Base-by-base conservation (phyloP, 2,329 filamentous ascomycete species). In the Aspergillus neoniger region DNA sequence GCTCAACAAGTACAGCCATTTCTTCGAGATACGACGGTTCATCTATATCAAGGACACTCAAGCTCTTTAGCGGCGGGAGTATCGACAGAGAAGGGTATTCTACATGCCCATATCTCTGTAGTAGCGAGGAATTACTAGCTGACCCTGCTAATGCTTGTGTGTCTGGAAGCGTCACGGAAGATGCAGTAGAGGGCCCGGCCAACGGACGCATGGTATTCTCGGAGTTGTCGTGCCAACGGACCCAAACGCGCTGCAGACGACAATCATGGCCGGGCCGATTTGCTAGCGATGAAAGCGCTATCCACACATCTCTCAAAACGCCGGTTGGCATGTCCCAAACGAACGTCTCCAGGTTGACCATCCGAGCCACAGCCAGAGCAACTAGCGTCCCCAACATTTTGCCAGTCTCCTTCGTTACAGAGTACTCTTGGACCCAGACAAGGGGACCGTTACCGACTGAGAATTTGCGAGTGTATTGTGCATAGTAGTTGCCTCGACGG, bases 311-410 rank as follows among this genome's bases (percentile, higher is more conserved):
- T 56, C 91, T 85, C 56, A 92, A 78, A 17, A 95, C 89, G 1
- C 91, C 91, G 0, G 91, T 95, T 0, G 91, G 91, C 91, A 95
- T 94, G 70, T 96, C 91, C 91, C 91, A 95, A 3, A 91, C 82
- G 70, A 95, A 95, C 0, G 87, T 88, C 75, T 95, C 91, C 41
- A 96, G 81, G 69, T 91, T 91, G 55, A 86, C 80, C 91, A 95
- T 95, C 63, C 90, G 88, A 47, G 88, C 87, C n/a, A 95, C 82
- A 12, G 91, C 90, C 65, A 93, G 78, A 9, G 91, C 90, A 12
- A 92, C 91, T 53, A 95, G 79, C 1, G 90, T 94, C 5, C 91
- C 90, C n/a, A 95, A 82, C 90, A 95, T 92, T 78, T 94, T 95
- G 3, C 91, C 91, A 59, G 88, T 88, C 72, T 94, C 91, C 75